Evolutionary conservation across 352 stramenopile species (phyloP).

Genomic region (Globisporangium heterothallicum): DNA sequence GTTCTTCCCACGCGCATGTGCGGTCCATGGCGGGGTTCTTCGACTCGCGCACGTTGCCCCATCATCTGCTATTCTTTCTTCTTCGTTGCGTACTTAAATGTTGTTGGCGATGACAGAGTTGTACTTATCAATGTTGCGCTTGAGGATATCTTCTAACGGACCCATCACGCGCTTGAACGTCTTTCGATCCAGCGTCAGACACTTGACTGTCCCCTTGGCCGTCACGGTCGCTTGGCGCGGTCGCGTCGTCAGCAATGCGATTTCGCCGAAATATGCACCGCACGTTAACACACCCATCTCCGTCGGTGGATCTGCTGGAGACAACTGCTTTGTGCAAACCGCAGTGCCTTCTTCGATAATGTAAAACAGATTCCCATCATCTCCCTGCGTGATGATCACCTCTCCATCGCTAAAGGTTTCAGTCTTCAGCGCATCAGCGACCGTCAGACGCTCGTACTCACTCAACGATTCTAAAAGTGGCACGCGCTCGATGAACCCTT

Average conservation of each 20-base stretch:
- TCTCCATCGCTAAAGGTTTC: constrained; percentile 83
- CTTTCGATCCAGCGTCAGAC: constrained; percentile 88
- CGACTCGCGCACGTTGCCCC: neutral
- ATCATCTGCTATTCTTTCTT: neutral
- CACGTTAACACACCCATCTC: constrained; percentile 87
- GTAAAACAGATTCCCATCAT: constrained; percentile 88
- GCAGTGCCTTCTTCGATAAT: constrained; percentile 85
- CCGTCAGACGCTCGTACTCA: constrained; percentile 85
- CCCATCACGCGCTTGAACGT: constrained; percentile 91
- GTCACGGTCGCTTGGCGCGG: constrained; percentile 88
- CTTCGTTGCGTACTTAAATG: constrained; percentile 61
- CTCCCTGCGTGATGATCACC: constrained; percentile 88
- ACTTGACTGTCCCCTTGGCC: constrained; percentile 82
- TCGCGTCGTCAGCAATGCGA: constrained; percentile 92
- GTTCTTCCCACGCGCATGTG: neutral
- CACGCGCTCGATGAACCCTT: constrained; percentile 85
- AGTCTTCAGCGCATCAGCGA: constrained; percentile 82
- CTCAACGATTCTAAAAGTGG: constrained; percentile 89
- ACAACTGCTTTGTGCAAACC: constrained; percentile 82
- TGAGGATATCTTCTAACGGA: constrained; percentile 86
- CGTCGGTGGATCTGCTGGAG: constrained; percentile 47
- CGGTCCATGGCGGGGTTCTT: no score
- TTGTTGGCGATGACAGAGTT: constrained; percentile 88
- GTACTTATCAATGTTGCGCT: constrained; percentile 90
- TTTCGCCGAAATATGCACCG: constrained; percentile 96